Percentiles rank a stretch among this genome's conserved stretches.
These are phyloP conservation scores for Platanthera zijinensis DNA, from an alignment of 106 monocot genomes.

Conservation along the genomic window DNA sequence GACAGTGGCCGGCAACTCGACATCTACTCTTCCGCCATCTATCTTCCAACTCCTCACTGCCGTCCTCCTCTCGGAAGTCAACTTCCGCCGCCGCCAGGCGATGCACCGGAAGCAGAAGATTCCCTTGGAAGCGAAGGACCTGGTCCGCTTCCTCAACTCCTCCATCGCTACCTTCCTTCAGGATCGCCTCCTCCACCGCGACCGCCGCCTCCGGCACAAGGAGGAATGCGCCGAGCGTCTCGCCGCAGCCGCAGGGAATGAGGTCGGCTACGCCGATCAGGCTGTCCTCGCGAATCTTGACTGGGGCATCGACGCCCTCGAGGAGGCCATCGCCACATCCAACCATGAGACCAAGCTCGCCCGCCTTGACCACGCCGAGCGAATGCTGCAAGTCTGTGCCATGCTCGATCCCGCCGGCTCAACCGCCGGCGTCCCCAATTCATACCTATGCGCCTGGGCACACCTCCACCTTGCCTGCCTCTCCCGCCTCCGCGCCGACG, in stretches of 20 bases:
- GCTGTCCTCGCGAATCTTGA: slow-evolving; percentile 51
- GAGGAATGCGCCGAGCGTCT: slow-evolving; percentile 55
- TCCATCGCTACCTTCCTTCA: slow-evolving; percentile 33
- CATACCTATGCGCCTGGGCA: slow-evolving; percentile 56
- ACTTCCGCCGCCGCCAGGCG: neutral
- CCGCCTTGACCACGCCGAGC: slow-evolving; percentile 52
- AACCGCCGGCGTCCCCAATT: slow-evolving; percentile 54
- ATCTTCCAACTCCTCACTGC: neutral
- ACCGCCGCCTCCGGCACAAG: slow-evolving; percentile 21
- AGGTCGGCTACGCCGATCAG: slow-evolving; percentile 38
- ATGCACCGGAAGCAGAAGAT: slow-evolving; percentile 11
- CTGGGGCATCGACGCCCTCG: slow-evolving; percentile 56
- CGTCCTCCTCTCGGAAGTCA: neutral
- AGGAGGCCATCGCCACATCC: slow-evolving; percentile 35
- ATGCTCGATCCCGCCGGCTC: slow-evolving; percentile 31
- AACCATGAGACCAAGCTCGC: slow-evolving; percentile 42
- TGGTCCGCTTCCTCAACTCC: slow-evolving; percentile 16
- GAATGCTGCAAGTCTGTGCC: slow-evolving; percentile 43
- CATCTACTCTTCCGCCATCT: too few relatives aligned
- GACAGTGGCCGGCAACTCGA: slow-evolving; percentile 1
- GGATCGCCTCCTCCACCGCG: slow-evolving; percentile 27
- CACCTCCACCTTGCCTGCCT: slow-evolving; percentile 46
- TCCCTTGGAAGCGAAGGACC: slow-evolving; percentile 12
- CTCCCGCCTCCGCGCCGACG: slow-evolving; percentile 10
- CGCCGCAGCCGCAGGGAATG: slow-evolving; percentile 12